Conservation (phyloP, 441 rosid species). For the Jatropha multifida region DNA sequence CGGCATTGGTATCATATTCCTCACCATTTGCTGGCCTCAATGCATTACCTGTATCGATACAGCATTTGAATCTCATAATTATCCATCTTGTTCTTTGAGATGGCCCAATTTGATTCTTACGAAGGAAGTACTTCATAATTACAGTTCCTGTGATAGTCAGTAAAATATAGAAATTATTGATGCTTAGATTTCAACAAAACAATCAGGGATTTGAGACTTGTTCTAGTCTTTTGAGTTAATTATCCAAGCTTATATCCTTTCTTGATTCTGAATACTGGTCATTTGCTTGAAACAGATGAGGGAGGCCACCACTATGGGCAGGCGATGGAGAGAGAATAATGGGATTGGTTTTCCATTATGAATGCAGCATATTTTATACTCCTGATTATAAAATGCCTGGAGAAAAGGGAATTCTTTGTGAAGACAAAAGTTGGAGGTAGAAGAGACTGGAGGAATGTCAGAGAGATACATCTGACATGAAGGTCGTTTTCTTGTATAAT, state of each 20-base stretch:
- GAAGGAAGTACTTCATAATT: background rate
- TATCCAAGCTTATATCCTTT: background rate
- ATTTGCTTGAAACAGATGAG: constrained; percentile 39
- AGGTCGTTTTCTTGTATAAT: constrained; percentile 23
- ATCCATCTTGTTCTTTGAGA: background rate
- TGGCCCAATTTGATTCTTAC: background rate
- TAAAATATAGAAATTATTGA: background rate
- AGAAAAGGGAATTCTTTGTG: background rate
- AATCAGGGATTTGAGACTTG: background rate
- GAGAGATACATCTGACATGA: constrained; percentile 14
- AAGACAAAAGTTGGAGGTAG: background rate
- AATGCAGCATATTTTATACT: constrained; percentile 15
- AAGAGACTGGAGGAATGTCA: background rate
- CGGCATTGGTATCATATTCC: background rate
- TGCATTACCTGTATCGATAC: background rate
- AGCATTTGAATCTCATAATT: background rate
- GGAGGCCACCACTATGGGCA: constrained; percentile 38
- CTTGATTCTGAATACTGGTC: background rate
- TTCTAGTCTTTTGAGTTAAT: background rate
- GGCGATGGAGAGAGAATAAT: constrained; percentile 36
- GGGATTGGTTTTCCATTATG: constrained; percentile 9
- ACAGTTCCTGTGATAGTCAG: background rate
- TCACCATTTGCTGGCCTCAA: background rate
- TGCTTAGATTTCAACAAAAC: background rate
- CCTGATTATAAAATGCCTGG: constrained; percentile 8